Base-by-base conservation (phyloP, 495 filamentous ascomycete genomes). In the Lentithecium fluviatile region DNA sequence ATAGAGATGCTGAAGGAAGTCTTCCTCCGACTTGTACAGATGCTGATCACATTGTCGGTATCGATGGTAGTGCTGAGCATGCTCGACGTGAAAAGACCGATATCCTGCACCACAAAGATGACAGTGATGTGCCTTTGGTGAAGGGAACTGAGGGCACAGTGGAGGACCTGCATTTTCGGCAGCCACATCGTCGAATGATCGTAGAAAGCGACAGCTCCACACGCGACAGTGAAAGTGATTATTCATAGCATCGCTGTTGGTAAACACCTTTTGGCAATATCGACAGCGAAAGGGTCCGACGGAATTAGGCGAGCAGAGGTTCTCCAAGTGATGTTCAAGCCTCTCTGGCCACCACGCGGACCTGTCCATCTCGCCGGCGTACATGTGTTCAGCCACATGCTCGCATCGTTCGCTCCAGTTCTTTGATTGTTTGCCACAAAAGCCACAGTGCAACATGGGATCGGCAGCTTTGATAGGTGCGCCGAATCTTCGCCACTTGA, bases 351-450 rank as follows among this genome's bases (percentile, higher is more conserved):
- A 66, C 58, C 64, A 66, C 1, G 52, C 45, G 4, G 51, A 52
- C 10, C 47, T 32, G 24, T 51, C 45, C 2, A 48, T 11, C 4
- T 29, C 37, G 5, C 49, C 47, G 11, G 46, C 26, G 13, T 45
- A 40, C 13, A 67, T 36, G 50, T 67, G 65, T n/a, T 63, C 34
- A 15, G 65, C 60, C 17, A 67, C 52, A 47, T 67, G 65, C 15
- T 67, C 54, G 23, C 59, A 67, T 34, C 65, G 59, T 13, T 50
- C 53, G 20, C 8, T 50, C 65, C 65, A 67, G 23, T 60, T 50
- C 26, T 24, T 29, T 13, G 34, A 47, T n/a, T 20, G 20, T 11
- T 50, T 42, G 0, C 60, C 60, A 48, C 65, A 67, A 40, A 67
- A 67, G 1, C 60, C 59, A 38, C 65, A 66, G 19, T 62, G 52